Base-by-base conservation (phyloP, 2,329 filamentous ascomycete genomes). In the Ascocoryne sarcoides region DNA sequence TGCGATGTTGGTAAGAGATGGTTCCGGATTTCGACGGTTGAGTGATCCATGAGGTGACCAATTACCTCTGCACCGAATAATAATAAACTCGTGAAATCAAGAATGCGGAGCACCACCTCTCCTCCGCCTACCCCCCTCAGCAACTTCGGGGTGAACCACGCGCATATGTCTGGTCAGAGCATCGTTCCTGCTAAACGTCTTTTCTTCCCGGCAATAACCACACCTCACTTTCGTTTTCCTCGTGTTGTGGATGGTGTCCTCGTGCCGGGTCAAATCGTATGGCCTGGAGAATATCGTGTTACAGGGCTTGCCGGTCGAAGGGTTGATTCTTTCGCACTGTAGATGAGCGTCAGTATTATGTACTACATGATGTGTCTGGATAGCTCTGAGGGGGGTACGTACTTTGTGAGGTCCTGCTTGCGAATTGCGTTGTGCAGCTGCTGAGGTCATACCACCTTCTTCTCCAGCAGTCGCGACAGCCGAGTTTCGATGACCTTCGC, bases 201-300 rank as follows among this genome's bases (percentile, higher is more conserved):
- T 96, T 58, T 96, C 90, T 55, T 96, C 89, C 2, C 85, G 88
- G 65, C 92, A 98, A 35, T 95, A 67, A 47, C 89, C 80, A 63
- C 92, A 98, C 32, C 87, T 81, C 5, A 95, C 88, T 68, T 96
- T 96, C 62, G 89, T 81, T 70, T 95, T 95, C 55, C 85, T 79
- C 1, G 80, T 82, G 54, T 95, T 95, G 72, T 96, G 92, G 49
- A 96, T 96, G 0, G 92, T 96, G 51, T 95, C 90, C 62, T 98
- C 92, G 59, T 98, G 92, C 16, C 92, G 75, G 0, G 92, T 98
- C 38, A 98, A 72, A 62, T 98, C 92, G 69, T 98, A 98, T 1
- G 92, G 92, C 15, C 92, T 73, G 1, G 90, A 95, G 64, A 98
- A 96, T 39, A 95, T 72, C 0, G 88, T 93, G 60, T 86, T 90